Evolutionary conservation across 2,329 filamentous ascomycete genomes (phyloP).

Genomic region (Fusarium sororula): DNA sequence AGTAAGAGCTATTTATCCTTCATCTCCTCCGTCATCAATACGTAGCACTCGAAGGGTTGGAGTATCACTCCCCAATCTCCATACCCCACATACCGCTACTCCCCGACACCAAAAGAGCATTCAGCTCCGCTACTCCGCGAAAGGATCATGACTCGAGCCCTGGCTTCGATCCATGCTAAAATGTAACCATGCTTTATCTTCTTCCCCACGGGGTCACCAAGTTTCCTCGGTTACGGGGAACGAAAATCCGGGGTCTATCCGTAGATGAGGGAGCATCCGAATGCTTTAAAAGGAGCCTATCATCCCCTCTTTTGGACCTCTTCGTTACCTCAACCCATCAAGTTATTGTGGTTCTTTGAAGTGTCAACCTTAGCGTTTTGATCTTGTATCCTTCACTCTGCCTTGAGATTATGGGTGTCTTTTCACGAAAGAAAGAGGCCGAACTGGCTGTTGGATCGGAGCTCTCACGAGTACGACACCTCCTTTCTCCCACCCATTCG

Average conservation of each 20-base stretch:
- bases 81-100: not conserved
- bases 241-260: not conserved
- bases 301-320: not conserved
- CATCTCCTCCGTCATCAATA: not conserved
- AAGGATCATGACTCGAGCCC: not conserved
- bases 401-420: not conserved
- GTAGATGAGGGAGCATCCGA: not conserved
- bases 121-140: not conserved
- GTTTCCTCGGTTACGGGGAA: not conserved
- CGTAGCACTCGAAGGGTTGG: not conserved
- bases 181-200: not conserved
- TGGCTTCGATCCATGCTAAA: not conserved
- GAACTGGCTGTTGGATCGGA: slow-evolving; percentile 2
- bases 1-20: not conserved
- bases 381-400: not conserved
- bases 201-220: not conserved
- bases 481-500: rapidly evolving
- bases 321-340: too few relatives aligned
- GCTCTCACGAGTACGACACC: not conserved
- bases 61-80: not conserved
- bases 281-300: not conserved
- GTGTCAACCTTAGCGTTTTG: rapidly evolving
- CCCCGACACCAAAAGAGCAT: not conserved
- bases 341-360: not conserved
- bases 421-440: not conserved